phyloP scores from a whole-genome alignment of 345 rosid species.

The Boechera stricta region DNA sequence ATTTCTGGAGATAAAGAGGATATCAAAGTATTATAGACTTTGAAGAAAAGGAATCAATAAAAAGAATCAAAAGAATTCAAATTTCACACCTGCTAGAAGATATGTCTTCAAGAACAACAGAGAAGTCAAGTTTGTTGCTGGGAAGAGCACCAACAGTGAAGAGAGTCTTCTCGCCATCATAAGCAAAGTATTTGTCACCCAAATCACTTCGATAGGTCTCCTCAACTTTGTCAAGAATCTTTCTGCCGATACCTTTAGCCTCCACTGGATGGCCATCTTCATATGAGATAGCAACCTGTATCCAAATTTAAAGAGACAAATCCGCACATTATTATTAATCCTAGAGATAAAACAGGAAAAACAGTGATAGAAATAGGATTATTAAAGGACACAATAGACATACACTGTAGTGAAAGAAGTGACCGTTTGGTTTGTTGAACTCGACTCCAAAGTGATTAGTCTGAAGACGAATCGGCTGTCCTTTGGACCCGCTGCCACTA shows the following conservation, averaged over 20 bases:
- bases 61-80: not conserved
- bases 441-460: conserved; percentile 87
- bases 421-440: conserved; percentile 53
- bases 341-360: not conserved
- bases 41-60: not conserved
- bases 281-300: conserved; percentile 66
- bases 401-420: conserved; percentile 85
- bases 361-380: not conserved
- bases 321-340: not conserved
- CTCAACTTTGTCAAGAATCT: conserved; percentile 69
- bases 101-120: conserved; percentile 74
- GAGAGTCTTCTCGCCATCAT: conserved; percentile 88
- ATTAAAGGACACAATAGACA: conserved; percentile 11
- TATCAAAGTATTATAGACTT: not conserved
- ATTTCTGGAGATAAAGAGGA: conserved; percentile 42
- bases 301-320: conserved; percentile 18
- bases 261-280: conserved; percentile 91
- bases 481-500: conserved; percentile 63
- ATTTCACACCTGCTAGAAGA: conserved; percentile 60
- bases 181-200: conserved; percentile 75
- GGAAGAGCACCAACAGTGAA: conserved; percentile 84
- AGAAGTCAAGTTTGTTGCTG: conserved; percentile 73
- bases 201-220: conserved; percentile 66
- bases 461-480: conserved; percentile 58
- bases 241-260: conserved; percentile 75